phyloP scores from a whole-genome alignment of 2,329 filamentous ascomycete species.

The Acrocalymma vagum region DNA sequence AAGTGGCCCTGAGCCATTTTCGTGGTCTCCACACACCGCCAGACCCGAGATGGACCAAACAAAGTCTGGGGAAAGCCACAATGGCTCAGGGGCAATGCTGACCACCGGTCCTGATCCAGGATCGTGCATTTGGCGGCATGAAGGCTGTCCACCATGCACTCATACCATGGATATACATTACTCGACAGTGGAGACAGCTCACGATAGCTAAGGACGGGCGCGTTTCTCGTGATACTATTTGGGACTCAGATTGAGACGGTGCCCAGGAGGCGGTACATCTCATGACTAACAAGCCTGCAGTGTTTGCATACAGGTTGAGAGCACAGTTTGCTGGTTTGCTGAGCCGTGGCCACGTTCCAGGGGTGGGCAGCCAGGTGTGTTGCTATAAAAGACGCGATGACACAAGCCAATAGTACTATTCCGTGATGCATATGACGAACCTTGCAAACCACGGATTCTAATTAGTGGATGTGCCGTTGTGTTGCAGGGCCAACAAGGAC shows the following conservation, averaged over 20 bases:
- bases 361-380: conserved; percentile 15
- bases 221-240: conserved; percentile 21
- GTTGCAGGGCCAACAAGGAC: too few relatives aligned
- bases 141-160: too few relatives aligned
- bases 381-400: conserved; percentile 28
- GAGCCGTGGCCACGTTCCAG: conserved; percentile 31
- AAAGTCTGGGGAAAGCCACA: conserved; percentile 39
- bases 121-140: conserved; percentile 26
- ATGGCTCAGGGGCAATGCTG: conserved; percentile 35
- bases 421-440: conserved; percentile 36
- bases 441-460: too few relatives aligned
- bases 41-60: conserved; percentile 30
- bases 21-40: conserved; percentile 40
- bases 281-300: conserved; percentile 22
- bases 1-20: conserved; percentile 43
- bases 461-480: too few relatives aligned
- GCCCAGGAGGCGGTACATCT: conserved; percentile 11
- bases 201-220: conserved; percentile 17
- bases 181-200: conserved; percentile 8
- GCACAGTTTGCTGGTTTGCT: conserved; percentile 15
- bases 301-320: conserved; percentile 5
- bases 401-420: conserved; percentile 38
- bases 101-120: conserved; percentile 26
- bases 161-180: conserved; percentile 2
- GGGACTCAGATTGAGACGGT: conserved; percentile 10